These are phyloP conservation scores for Tinospora cordifolia DNA, from an alignment of 164 flowering plant species.

Conservation along the genomic window DNA sequence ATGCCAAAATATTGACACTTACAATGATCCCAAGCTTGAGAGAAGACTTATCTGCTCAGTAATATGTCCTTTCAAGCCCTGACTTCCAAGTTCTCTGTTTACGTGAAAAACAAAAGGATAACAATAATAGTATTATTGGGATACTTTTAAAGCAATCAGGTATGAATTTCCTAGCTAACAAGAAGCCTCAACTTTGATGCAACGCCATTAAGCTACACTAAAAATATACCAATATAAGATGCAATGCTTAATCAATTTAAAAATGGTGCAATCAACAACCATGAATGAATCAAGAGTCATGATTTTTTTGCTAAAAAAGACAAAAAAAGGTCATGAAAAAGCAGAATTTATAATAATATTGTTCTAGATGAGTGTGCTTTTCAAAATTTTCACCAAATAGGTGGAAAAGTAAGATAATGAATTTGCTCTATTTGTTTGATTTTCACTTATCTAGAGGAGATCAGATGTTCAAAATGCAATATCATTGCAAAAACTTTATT, in stretches of 20 bases:
- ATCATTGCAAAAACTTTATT: too few species aligned
- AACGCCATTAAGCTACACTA: neutral
- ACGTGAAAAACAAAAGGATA: constrained; percentile 2
- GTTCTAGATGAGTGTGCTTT: neutral
- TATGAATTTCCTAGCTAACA: neutral
- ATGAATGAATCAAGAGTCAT: too few species aligned
- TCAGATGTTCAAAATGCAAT: too few species aligned
- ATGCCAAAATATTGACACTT: constrained; percentile 47
- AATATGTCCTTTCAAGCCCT: constrained; percentile 85
- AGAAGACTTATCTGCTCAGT: constrained; percentile 77
- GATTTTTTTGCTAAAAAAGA: too few species aligned
- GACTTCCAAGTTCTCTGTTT: constrained; percentile 83
- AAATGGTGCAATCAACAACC: neutral
- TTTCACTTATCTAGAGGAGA: too few species aligned
- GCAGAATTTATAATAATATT: neutral
- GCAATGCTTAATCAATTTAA: neutral
- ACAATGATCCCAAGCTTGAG: constrained; percentile 85
- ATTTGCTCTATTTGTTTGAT: neutral
- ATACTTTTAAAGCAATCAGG: neutral
- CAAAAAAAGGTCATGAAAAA: neutral
- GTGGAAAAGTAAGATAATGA: neutral
- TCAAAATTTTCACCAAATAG: neutral
- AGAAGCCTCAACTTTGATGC: neutral
- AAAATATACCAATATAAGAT: neutral
- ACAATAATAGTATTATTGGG: neutral